Evolutionary conservation across 2,329 filamentous ascomycete genomes (phyloP), one percentile per base, ranked within the genome.

Genomic region (Claviceps sp.): DNA sequence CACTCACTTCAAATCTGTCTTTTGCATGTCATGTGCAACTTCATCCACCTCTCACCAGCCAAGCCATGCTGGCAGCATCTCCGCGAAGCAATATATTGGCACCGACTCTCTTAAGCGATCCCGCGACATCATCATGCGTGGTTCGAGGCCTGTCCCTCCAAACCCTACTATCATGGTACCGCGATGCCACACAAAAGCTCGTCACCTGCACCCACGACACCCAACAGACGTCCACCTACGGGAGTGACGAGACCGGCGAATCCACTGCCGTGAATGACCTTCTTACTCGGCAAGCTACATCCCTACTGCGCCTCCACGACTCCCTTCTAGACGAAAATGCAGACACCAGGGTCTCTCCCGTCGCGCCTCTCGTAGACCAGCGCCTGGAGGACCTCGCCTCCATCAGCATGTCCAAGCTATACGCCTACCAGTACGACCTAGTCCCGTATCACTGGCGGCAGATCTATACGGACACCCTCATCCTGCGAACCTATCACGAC

Each of bases 391-490:
- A 85, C 52, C 65, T 85, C 16, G 66, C 80, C 5, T 69, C 72
- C 7, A 66, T 85, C 14, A 78, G 83, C 0, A 80, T 81, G 51
- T 70, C 77, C 43, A 84, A 81, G 56, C 78, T 91, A 55, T 85
- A 90, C 59, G 76, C 82, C 4, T 88, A 79, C 55, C 75, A 80
- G 1, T 89, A 80, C 62, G 77, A 77, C 55, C 73, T 81, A 36
- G 76, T 91, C 5, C 84, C 83, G 0, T 61, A 64, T 8, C 79
- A 76, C 60, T 93, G 86, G 87, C 72, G 82, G 23, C 72, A 80
- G 56, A 66, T 90, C 5, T 89, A 86, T 61, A 82, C 83, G 1
- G 84, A 89, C 51, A 79, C 83, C 1, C 78, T 79, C 51, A 74
- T 91, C 11, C 72, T 86, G 60, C 78, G 78, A 57, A 83, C 81